phyloP scores from a whole-genome alignment of 2,329 filamentous ascomycete genomes.

The Coniella vitis region DNA sequence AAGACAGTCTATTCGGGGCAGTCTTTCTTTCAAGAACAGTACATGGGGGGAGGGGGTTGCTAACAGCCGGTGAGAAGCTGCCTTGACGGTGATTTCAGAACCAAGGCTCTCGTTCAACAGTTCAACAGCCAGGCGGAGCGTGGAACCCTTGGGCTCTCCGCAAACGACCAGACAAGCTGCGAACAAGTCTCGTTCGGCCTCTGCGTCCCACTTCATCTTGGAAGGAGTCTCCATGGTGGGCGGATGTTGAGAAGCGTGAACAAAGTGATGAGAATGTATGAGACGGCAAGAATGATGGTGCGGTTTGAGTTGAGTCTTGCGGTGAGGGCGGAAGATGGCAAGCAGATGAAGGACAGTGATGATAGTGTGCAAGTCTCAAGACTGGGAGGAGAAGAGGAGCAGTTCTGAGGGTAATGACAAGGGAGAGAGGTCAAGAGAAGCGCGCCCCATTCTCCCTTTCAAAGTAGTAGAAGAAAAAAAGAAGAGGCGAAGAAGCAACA shows the following conservation, averaged over 20 bases:
- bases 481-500: slow-evolving; percentile 2
- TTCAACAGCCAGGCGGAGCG: slow-evolving; percentile 19
- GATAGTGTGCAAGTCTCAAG: not conserved
- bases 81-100: slow-evolving; percentile 7
- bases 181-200: slow-evolving; percentile 24
- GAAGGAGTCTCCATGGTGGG: slow-evolving; percentile 8
- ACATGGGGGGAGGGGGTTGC: not conserved
- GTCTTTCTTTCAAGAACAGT: too few relatives aligned
- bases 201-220: slow-evolving; percentile 22
- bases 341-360: slow-evolving; percentile 1
- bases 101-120: slow-evolving; percentile 16
- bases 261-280: slow-evolving; percentile 1
- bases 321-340: not conserved
- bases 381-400: not conserved
- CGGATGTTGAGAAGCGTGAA: too few relatives aligned
- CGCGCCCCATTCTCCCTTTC: too few relatives aligned
- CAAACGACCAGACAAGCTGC: slow-evolving; percentile 20
- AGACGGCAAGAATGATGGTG: too few relatives aligned
- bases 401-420: not conserved
- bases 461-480: not conserved
- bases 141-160: slow-evolving; percentile 20
- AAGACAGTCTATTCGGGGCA: too few relatives aligned
- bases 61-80: slow-evolving; percentile 12
- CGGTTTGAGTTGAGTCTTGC: not conserved
- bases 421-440: too few relatives aligned